Evolutionary conservation across 352 stramenopile species (phyloP), one percentile per base, ranked within the genome.

Genomic region (Peronospora destructor): DNA sequence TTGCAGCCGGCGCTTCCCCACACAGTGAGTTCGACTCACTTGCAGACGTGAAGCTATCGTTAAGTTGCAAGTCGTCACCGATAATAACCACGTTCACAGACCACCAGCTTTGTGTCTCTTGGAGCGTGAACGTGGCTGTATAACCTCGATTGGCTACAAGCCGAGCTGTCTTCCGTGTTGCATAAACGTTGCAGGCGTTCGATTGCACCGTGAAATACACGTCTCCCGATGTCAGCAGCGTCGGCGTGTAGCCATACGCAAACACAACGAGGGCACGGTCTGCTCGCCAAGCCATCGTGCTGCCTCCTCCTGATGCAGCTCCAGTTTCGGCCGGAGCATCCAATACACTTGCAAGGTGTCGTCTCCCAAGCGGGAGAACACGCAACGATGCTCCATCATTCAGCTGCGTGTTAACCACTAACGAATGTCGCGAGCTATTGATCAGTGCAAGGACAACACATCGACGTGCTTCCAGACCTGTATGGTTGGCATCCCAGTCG

Each of bases 401-500:
- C 16, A 93, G 59, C 40, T 72, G 54, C 8, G 73, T 62, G 43
- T 86, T 82, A 12, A 91, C 49, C 8, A 88, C 74, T 8, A 93
- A 63, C 8, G 77, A 71, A 19, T 93, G 75, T 1, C 78, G 66
- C 44, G 77, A 91, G 50, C 89, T 91, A 55, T 91, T 91, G 28
- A 90, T 50, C 45, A 93, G 57, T 0, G 68, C 83, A 14, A 93
- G 59, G 6, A 64, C 82, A 6, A 92, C 73, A 45, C 82, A 92
- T 6, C 74, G 79, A 35, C 82, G 76, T 6, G 82, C 82, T 32
- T 85, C 82, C 0, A 92, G 58, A 0, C 82, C 82, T 2, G 75
- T 90, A 51, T 93, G 83, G 56, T 93, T 91, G 32, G 76, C 79
- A 45, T 93, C 79, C 79, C 81, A 91, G 45, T 91, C 80, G 49